Base-by-base conservation (phyloP, 108 stramenopile species). In the Cyclotella sp. region DNA sequence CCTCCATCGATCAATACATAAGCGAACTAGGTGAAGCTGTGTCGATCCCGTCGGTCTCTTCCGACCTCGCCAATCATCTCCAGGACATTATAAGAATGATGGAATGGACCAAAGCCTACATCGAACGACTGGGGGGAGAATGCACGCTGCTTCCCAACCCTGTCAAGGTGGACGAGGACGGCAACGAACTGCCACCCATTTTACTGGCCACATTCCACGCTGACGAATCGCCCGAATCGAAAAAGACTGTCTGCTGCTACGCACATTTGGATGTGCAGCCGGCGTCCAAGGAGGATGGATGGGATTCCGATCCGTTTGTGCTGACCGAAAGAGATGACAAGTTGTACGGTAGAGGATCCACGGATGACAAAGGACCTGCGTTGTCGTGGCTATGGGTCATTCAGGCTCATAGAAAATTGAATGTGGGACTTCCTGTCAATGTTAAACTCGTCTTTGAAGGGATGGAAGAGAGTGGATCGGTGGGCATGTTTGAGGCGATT, bases 321-420 rank as follows among this genome's bases (percentile, higher is more conserved):
- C 67, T 94, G 44, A 91, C 90, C 0, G 89, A 91, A 74, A 81
- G 69, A 46, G 87, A 94, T 65, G 91, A 87, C 12, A 91, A 91
- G 72, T 72, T 94, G 24, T 92, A 74, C 69, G 93, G 93, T 12
- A 71, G 93, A 19, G 93, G 93, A 58, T 69, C 85, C 24, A 91
- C 91, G 9, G 93, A 94, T 84, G 93, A 94, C 84, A 94, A 92
- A 55, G 93, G 93, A 21, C 93, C 93, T 6, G 93, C 93, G 21
- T 74, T 94, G 43, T 78, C 79, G 22, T 94, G 93, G 93, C 63
- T 94, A 24, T 94, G 93, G 93, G 86, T 88, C 49, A 76, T 94
- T 21, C 86, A 91, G 54, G 89, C 91, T 8, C 89, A 91, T 72
- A 79, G 86, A 51, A 74, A 74, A 54, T 65, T 92, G 66, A 82